phyloP scores from a whole-genome alignment of 352 stramenopile species.

The Phytophthora meadii region DNA sequence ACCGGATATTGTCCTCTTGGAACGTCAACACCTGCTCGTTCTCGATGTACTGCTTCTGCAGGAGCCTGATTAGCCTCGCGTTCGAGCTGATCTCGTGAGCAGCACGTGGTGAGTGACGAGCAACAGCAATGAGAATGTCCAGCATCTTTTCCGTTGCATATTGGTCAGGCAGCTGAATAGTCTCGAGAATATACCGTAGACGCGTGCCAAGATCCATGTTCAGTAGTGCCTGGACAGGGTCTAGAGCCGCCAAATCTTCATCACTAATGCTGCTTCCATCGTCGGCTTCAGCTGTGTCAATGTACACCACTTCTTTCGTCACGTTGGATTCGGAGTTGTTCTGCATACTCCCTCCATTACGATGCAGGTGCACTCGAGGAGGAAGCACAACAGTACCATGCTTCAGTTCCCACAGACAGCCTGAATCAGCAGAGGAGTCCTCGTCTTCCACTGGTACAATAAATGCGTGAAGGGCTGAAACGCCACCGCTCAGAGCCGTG shows the following conservation, averaged over 20 bases:
- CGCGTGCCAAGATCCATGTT: conserved; percentile 64
- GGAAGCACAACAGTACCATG: conserved; percentile 42
- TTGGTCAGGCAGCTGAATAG: conserved; percentile 52
- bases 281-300: conserved; percentile 48
- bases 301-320: conserved; percentile 55
- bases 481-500: conserved; percentile 51
- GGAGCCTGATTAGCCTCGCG: conserved; percentile 42
- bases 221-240: conserved; percentile 67
- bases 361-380: conserved; percentile 48
- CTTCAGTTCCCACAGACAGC: conserved; percentile 32
- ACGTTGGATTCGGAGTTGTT: background rate
- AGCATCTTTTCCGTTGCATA: conserved; percentile 57
- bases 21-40: conserved; percentile 54
- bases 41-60: conserved; percentile 62
- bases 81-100: conserved; percentile 59
- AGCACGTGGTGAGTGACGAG: conserved; percentile 55
- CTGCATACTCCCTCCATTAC: conserved; percentile 21
- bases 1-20: conserved; percentile 30
- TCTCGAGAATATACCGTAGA: conserved; percentile 59
- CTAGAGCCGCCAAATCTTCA: conserved; percentile 55
- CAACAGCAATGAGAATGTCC: conserved; percentile 58
- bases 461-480: conserved; percentile 63
- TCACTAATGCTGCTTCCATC: conserved; percentile 54
- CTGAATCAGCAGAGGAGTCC: background rate
- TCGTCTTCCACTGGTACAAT: conserved; percentile 44